These are phyloP conservation scores for Aspergillus cristatus DNA, from an alignment of 495 filamentous ascomycete species.

Conservation along the genomic window DNA sequence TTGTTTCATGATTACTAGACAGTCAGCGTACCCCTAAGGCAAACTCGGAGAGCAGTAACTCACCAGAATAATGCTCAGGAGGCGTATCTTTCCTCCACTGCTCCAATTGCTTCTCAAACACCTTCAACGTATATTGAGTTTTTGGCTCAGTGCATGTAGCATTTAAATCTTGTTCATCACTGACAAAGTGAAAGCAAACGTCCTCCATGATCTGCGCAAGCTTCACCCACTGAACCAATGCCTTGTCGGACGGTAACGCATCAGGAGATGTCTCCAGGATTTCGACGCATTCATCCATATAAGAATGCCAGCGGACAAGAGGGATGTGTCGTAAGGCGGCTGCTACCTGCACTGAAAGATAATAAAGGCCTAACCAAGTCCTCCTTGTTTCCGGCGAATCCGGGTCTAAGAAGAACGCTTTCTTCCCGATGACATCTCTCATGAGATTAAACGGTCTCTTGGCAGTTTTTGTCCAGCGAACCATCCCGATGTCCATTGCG, in stretches of 20 bases:
- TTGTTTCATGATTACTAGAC: conserved; percentile 19
- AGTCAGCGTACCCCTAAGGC: neutral
- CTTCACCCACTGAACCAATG: conserved; percentile 65
- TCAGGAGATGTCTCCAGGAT: conserved; percentile 63
- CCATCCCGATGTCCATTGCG: conserved; percentile 81
- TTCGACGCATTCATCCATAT: conserved; percentile 77
- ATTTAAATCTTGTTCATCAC: conserved; percentile 59
- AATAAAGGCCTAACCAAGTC: conserved; percentile 78
- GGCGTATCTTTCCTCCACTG: conserved; percentile 53
- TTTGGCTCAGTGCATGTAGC: conserved; percentile 65
- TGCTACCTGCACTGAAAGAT: conserved; percentile 54
- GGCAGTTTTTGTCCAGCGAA: conserved; percentile 30
- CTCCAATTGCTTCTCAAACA: conserved; percentile 67
- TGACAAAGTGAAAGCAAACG: conserved; percentile 60
- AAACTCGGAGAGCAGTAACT: too few relatives aligned
- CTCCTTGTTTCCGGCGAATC: conserved; percentile 64
- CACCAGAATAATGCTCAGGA: conserved; percentile 29
- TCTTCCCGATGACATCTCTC: conserved; percentile 26
- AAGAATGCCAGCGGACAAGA: conserved; percentile 69
- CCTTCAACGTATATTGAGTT: conserved; percentile 62
- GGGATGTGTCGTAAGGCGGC: conserved; percentile 77
- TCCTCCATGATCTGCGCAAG: conserved; percentile 77
- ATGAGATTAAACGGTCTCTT: conserved; percentile 20
- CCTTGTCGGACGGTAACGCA: conserved; percentile 60
- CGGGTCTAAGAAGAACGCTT: conserved; percentile 43